Base-by-base conservation (phyloP, 202 grass and related monocot species). In the Eragrostis tef region DNA sequence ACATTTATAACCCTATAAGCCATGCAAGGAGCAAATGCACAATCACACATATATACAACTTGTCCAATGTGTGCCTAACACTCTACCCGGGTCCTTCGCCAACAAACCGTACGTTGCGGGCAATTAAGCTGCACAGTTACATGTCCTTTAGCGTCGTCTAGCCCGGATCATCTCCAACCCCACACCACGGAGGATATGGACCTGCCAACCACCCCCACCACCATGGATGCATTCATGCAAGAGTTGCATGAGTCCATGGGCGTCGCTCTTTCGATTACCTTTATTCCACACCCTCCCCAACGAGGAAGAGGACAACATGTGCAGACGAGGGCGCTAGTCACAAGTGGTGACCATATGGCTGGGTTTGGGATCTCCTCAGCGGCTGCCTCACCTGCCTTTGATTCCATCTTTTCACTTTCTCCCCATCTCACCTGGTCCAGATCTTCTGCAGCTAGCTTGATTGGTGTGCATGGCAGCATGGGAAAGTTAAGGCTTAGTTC, bases 191-290 rank as follows among this genome's bases (percentile, higher is more conserved):
- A 15, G 45, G 70, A 73, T 64, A 64, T 22, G 45, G 82, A 88
- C 87, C 62, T 26, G 39, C 56, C 77, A 85, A 71, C 87, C 13
- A 80, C 85, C 64, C 3, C 14, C 59, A 42, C 46, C 34, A 39
- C 34, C 34, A 24, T 25, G 9, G 49, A 51, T 51, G 7, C n/a
- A 14, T 3, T 1, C 42, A 6, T 63, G 44, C 44, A 71, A 39
- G 34, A 39, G 34, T 39, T 39, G 34, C 34, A 39, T 75, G 71
- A 52, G 19, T 46, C 74, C 45, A 22, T 43, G 24, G 14, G 14
- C 44, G 29, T 22, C 44, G 8, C 34, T 7, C 60, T 65, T 53
- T 34, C 5, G n/a, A 6, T 20, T 20, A 22, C 46, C 65, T 74
- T 80, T 44, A 67, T 46, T 61, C 75, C 75, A 59, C 31, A 15